Conservation (phyloP, 139 green algal genomes). For the Edaphochlamys debaryana region DNA sequence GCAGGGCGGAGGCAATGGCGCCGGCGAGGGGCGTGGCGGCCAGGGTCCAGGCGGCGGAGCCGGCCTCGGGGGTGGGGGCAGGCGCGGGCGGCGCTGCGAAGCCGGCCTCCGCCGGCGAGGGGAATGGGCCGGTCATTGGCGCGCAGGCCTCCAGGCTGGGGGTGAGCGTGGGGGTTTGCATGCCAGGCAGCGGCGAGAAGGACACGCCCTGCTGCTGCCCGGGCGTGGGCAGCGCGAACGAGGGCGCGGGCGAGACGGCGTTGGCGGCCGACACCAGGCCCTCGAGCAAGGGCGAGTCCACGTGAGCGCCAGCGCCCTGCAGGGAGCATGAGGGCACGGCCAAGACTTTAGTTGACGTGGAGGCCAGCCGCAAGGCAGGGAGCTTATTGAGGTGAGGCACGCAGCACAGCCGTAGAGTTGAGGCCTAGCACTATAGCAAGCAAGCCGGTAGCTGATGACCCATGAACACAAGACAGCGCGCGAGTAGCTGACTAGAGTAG, state of each 20-base stretch:
- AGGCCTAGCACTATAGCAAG: too few species aligned
- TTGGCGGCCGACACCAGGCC: neutral
- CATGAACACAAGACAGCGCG: too few species aligned
- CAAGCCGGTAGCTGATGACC: too few species aligned
- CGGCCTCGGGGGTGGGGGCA: slow-evolving; percentile 6
- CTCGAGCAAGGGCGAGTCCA: slow-evolving; percentile 5
- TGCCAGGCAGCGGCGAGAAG: slow-evolving; percentile 1
- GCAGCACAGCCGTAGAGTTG: too few species aligned
- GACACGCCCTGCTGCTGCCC: neutral
- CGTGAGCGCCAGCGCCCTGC: neutral
- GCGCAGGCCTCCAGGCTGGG: neutral
- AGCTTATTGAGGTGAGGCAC: too few species aligned
- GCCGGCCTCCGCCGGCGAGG: neutral
- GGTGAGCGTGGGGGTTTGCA: neutral
- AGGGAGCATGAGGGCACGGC: neutral
- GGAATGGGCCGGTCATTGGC: neutral
- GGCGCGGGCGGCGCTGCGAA: neutral
- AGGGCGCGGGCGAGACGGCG: neutral
- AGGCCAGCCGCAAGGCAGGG: too few species aligned
- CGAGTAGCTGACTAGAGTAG: too few species aligned
- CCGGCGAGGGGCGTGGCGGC: neutral
- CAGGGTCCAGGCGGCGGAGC: neutral
- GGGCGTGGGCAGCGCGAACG: neutral
- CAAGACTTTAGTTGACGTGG: too few species aligned
- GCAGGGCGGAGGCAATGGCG: neutral